Evolutionary conservation across 176 grass and related monocot species (phyloP), one percentile per base, ranked within the genome.

Genomic region (Stipa capillata): DNA sequence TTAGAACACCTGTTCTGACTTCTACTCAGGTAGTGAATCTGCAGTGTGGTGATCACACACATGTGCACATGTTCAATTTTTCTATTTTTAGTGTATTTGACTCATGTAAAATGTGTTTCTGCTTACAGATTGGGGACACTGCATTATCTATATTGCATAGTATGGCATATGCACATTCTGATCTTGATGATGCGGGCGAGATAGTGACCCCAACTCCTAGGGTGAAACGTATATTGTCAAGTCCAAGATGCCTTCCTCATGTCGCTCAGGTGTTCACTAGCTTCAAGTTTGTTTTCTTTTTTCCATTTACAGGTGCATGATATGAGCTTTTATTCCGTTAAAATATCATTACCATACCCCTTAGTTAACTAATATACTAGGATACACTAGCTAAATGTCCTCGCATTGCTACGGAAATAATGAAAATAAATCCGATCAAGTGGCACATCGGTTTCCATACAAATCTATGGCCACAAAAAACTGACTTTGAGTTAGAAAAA

Each of bases 161-260:
- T 85, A 95, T 99, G 96, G 96, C 88, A 41, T 95, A 85, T 80
- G 96, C 96, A 62, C 92, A 89, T 85, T 95, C 96, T 83, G 96
- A 99, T 93, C 90, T 99, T 79, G 96, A 99, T 87, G 96, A 99
- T 69, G 92, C 96, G 23, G 96, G 96, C 21, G 92, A 99, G 79
- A 94, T 99, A 81, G 96, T 99, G 59, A 99, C 92, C 54, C 92
- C 96, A 75, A 99, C 96, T 64, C 96, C 96, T 85, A 90, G 84
- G 79, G 96, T 99, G 57, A 98, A 98, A 86, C 87, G 73, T 72
- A 92, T 94, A 79, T 85, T 98, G 28, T 98, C 96, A 56, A 98
- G 92, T 82, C 90, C 90, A 77, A 90, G 96, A 83, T 98, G 96
- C 76, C 88, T 98, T 93, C 96, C 96, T 72, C 96, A 98, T 91